These are phyloP conservation scores for Triticum aestivum DNA, from an alignment of 176 grass and related monocot genomes.

Conservation along the genomic window DNA sequence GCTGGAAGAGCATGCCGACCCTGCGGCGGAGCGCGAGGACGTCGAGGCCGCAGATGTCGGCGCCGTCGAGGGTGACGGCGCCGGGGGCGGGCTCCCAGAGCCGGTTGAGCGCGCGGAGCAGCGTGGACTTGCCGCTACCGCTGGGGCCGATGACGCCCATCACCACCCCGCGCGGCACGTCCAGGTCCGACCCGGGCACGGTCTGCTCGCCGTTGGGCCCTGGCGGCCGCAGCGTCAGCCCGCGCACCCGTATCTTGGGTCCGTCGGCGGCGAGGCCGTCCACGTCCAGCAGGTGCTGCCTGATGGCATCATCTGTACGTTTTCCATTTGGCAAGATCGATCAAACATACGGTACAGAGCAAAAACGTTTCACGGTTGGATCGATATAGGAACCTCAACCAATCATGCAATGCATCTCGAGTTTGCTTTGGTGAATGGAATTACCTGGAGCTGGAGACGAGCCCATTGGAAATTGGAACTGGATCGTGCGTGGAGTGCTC, in stretches of 20 bases:
- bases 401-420: too few species aligned
- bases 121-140: slow-evolving; percentile 96
- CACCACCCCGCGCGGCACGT: slow-evolving; percentile 66
- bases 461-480: too few species aligned
- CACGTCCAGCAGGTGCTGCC: slow-evolving; percentile 59
- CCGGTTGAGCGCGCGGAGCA: slow-evolving; percentile 89
- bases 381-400: too few species aligned
- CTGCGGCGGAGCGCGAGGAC: slow-evolving; percentile 77
- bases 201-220: slow-evolving; percentile 59
- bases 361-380: neutral
- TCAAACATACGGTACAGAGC: neutral
- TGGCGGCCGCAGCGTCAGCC: slow-evolving; percentile 47
- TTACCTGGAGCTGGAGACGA: too few species aligned
- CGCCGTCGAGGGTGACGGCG: slow-evolving; percentile 71
- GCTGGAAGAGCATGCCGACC: slow-evolving; percentile 98
- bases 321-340: neutral
- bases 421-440: too few species aligned
- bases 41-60: slow-evolving; percentile 71
- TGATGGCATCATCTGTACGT: slow-evolving; percentile 37
- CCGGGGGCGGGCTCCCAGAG: slow-evolving; percentile 75
- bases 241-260: slow-evolving; percentile 66
- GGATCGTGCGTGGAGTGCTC: too few species aligned
- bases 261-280: neutral
- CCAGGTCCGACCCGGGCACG: slow-evolving; percentile 53
- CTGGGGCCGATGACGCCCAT: slow-evolving; percentile 92